Percentiles rank a stretch among this genome's conserved stretches.
Evolutionary conservation across 768 basidiomycete genomes (phyloP).

Genomic region (Amanita phalloides): DNA sequence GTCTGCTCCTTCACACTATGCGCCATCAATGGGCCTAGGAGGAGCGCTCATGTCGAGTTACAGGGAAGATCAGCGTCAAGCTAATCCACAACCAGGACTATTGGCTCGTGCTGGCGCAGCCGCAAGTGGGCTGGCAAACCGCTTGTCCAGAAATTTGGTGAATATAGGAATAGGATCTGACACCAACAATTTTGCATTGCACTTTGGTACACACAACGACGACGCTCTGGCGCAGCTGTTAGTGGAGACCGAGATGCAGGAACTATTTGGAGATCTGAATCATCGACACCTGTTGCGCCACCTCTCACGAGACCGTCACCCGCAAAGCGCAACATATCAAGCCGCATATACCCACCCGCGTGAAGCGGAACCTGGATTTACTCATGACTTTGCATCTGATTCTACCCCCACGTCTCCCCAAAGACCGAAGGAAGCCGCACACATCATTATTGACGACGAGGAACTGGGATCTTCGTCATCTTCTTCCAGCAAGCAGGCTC

Average conservation of each 20-base stretch:
- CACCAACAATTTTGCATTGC: neutral
- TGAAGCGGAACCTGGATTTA: conserved; percentile 49
- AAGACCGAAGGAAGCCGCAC: conserved; percentile 11
- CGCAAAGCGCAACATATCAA: conserved; percentile 34
- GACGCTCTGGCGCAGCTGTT: conserved; percentile 9
- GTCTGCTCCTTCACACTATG: conserved; percentile 40
- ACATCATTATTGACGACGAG: conserved; percentile 41
- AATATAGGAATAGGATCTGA: conserved; percentile 2
- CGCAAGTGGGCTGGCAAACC: conserved; percentile 6
- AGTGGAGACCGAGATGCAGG: conserved; percentile 6
- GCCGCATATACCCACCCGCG: conserved; percentile 56
- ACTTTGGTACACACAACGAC: conserved; percentile 6
- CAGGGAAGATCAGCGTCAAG: conserved; percentile 10
- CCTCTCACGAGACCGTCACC: conserved; percentile 4
- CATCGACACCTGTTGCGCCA: conserved; percentile 5
- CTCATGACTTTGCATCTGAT: conserved; percentile 49
- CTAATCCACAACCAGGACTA: conserved; percentile 11
- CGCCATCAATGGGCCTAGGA: conserved; percentile 54
- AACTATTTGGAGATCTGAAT: neutral
- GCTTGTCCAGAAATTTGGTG: conserved; percentile 1
- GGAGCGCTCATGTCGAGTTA: conserved; percentile 45
- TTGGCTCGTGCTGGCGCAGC: conserved; percentile 7
- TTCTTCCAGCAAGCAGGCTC: conserved; percentile 1
- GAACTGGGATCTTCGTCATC: conserved; percentile 12
- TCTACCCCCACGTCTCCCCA: conserved; percentile 13